Base-by-base conservation (phyloP, 2,329 filamentous ascomycete species). In the Leptographium galeiforme region DNA sequence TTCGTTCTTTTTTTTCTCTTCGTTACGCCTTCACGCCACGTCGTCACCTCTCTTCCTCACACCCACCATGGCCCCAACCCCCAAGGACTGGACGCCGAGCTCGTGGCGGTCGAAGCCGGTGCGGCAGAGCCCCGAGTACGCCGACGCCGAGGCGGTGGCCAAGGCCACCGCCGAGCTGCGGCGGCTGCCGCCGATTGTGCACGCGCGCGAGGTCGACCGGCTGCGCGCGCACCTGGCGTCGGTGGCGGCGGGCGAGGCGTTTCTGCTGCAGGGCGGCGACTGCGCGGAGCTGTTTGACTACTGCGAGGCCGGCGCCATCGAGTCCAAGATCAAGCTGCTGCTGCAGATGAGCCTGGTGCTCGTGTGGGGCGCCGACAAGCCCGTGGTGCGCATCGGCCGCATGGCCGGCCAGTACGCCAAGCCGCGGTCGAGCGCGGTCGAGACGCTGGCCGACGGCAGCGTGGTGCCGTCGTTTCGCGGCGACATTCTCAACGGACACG, bases 391-490 rank as follows among this genome's bases (percentile, higher is more conserved):
- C 60, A 95, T 98, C 63, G 93, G 89, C 16, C 82, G 93, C 56
- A 96, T 97, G 82, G 93, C 93, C 13, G 93, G 93, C 4, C 93
- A 98, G 74, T 98, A 95, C 64, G 93, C 93, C 34, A 98, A 98
- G 71, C 93, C 91, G 2, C 77, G 93, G 54, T 95, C 89, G 5
- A 95, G 85, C 61, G 87, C 91, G 0, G 90, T 82, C 40, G 93
- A 98, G 71, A 56, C 54, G 46, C 77, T 82, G 2, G 72, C 94
- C 50, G 74, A 94, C 58, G 90, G 89, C 51, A 79, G 81, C 56
- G 81, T 89, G 63, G 85, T 95, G 53, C 87, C 88, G 5, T 93
- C 87, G 44, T 98, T 97, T 76, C 78, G 93, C 51, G 93, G 93
- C 16, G 93, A 98, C 62, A 97, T 97, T 57, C 76, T 98, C 58